Base-by-base conservation (phyloP, 805 yeast species). In the Barnettozyma siamensis region DNA sequence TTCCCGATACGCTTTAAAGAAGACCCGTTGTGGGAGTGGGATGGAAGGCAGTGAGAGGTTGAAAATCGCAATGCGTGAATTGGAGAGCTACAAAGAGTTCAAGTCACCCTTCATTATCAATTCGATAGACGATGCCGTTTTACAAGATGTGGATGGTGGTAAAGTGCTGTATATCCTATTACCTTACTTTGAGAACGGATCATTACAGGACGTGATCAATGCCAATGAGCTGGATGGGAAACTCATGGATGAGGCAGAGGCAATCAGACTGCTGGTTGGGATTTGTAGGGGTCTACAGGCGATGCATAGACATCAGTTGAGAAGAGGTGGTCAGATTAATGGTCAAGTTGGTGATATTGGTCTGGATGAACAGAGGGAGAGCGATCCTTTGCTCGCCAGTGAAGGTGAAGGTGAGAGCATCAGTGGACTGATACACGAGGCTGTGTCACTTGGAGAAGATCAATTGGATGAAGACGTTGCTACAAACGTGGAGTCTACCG, bases 1-100 rank as follows among this genome's bases (percentile, higher is more conserved):
- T 27, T 73, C 72, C 29, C 51, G 64, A 33, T 85, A 77, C 55
- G 96, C 96, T 3, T 65, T 89, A 55, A 89, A 89, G 66, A 84
- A 85, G 65, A 85, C 88, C 40, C 68, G 89, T 45, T 88, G 96
- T 60, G 44, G 44, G 1, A 27, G 31, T 15, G 44, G 44, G 3
- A 88, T 95, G 2, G 85, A 81, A 62, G 96, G 96, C 2, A 73
- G 83, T 35, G 85, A 80, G 54, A 81, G 82, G 51, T 79, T 88
- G 41, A 76, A 74, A 43, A 65, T 72, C 35, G 95, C 95, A 1
- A 70, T 86, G 76, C 71, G 74, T 32, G 98, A 89, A 58, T 77
- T 88, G 35, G 80, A 79, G 21, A 80, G 78, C 49, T 86, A 88
- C 60, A 78, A 76, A 53, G 76, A 80, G 38, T 88, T 89, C 60